Evolutionary conservation across 2,329 filamentous ascomycete species (phyloP), one percentile per base, ranked within the genome.

Genomic region (Sporothrix variecibatus): DNA sequence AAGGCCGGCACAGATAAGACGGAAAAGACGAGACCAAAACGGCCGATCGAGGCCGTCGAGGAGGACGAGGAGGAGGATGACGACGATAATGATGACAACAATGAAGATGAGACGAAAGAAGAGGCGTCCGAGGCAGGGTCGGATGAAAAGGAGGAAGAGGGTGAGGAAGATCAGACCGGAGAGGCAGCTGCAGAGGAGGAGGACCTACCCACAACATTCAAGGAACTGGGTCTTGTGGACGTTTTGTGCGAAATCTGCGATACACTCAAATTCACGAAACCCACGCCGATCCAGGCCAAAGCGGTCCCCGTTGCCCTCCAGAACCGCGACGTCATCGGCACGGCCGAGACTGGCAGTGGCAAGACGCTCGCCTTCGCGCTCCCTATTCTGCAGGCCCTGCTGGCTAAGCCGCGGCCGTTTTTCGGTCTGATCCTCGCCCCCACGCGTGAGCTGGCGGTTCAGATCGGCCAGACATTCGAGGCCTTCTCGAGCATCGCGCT

Each of bases 291-390:
- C 77, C 96, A 98, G 82, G 87, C 88, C 71, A 89, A 97, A 81
- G 88, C 94, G 0, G 97, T 98, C 78, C 95, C 95, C 4, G 80
- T 87, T 64, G 94, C 94, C 31, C 87, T 98, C 8, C 84, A 93
- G 79, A 91, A 92, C 71, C 90, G 94, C 79, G 96, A 98, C 82
- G 86, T 98, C 46, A 97, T 99, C 78, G 96, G 95, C 58, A 87
- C 98, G 71, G 96, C 96, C 43, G 95, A 99, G 83, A 99, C 96
- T 0, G 96, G 96, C 78, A 94, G 91, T 80, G 96, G 96, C 83
- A 99, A 98, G 85, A 98, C 96, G 0, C 95, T 94, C 7, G 95
- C 96, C 0, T 99, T 98, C 81, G 94, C 94, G 0, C 86, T 99
- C 2, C 96, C 96, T 0, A 97, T 99, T 53, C 88, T 99, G 2